Base-by-base conservation (phyloP, 306 rosid genomes). In the Chamaecrista fasciculata region DNA sequence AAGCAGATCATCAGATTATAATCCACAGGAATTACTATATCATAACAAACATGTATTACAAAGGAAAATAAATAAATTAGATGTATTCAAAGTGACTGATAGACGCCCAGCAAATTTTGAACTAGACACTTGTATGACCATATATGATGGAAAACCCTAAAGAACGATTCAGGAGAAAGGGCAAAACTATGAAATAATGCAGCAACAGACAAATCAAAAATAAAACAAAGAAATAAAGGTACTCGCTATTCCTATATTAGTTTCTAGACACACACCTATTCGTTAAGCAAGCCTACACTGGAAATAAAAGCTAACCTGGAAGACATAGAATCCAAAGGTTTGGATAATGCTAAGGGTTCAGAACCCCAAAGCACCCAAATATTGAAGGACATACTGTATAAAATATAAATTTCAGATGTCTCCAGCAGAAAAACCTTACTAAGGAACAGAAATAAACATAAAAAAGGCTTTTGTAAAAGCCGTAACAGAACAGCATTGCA, bases 281-380 rank as follows among this genome's bases (percentile, higher is more conserved):
- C 6, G 31, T 5, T 14, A 71, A 39, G 28, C 6, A 10, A 8
- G 50, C 82, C 58, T 78, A 77, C 73, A 77, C 19, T 34, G 39
- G 33, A 23, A 60, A 36, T 33, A 19, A 36, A 23, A 11, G 31
- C 19, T 25, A 28, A 28, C 3, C 20, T 26, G 5, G 9, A 53
- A n/a, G n/a, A n/a, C n/a, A n/a, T n/a, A n/a, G n/a, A n/a, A n/a
- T n/a, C n/a, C n/a, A n/a, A n/a, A n/a, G n/a, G n/a, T n/a, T n/a
- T n/a, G n/a, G 36, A 33, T 33, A 33, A 1, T 33, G 6, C 6
- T 8, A 33, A 33, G 36, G 36, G 1, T 33, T 33, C 36, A 33
- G n/a, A 33, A 33, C 36, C 36, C 36, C 36, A 33, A 33, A 33
- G 4, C 9, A 0, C 15, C 16, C 63, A 44, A n/a, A 39, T 3